phyloP scores from a whole-genome alignment of 2,329 filamentous ascomycete genomes.

The Magnaporthiopsis rhizophila region DNA sequence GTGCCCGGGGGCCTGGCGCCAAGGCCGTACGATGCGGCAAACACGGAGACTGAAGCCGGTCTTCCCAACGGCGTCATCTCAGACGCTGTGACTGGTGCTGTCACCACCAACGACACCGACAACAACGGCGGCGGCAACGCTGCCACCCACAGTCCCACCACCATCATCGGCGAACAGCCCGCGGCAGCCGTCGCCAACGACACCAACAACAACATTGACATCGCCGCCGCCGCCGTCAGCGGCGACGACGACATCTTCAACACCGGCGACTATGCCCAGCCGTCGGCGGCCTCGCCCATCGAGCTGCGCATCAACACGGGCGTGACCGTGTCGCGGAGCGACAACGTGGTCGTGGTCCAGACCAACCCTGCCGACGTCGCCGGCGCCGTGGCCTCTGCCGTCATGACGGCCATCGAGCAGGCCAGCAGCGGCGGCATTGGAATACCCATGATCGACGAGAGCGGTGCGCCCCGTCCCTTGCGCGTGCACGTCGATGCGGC shows the following conservation, averaged over 20 bases:
- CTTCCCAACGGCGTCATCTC: not conserved
- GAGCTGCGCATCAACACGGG: slow-evolving; percentile 40
- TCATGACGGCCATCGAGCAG: slow-evolving; percentile 36
- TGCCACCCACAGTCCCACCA: not conserved
- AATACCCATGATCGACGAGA: slow-evolving; percentile 38
- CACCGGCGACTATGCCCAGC: slow-evolving; percentile 14
- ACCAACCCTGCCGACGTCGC: slow-evolving; percentile 34
- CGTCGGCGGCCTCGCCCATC: slow-evolving; percentile 25
- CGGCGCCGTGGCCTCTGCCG: slow-evolving; percentile 32
- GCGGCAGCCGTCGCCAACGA: not conserved
- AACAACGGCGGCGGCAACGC: not conserved
- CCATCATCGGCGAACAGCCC: not conserved
- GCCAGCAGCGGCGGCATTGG: slow-evolving; percentile 30
- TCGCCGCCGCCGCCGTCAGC: not conserved
- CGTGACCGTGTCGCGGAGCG: slow-evolving; percentile 35
- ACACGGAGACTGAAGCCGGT: not conserved
- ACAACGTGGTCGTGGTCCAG: slow-evolving; percentile 39
- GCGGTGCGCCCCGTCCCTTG: slow-evolving; percentile 33
- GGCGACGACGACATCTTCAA: not conserved
- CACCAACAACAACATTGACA: not conserved
- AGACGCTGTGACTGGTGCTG: not conserved
- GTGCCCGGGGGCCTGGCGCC: too few relatives aligned
- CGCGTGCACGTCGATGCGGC: slow-evolving; percentile 37
- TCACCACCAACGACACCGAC: not conserved
- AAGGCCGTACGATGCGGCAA: too few relatives aligned